Evolutionary conservation across 2,329 filamentous ascomycete genomes (phyloP), one percentile per base, ranked within the genome.

Genomic region (Fusarium illudens): DNA sequence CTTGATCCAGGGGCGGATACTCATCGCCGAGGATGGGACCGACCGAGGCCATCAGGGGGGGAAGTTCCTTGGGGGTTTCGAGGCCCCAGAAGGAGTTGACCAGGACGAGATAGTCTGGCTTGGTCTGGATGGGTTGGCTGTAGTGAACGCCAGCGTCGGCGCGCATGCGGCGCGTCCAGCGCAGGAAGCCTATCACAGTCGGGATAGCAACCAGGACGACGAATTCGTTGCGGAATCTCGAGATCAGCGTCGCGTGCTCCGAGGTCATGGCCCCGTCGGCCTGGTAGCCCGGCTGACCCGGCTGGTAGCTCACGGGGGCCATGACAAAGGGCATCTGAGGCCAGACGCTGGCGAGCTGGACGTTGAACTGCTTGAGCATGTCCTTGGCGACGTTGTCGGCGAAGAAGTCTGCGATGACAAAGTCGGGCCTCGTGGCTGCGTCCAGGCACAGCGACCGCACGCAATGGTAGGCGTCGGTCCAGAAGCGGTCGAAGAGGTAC

Each of bases 1-100:
- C 57, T 1, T 61, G 53, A 4, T 77, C 74, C 4, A 83, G 65
- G 0, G 74, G 68, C 4, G 75, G 70, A 46, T 76, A 81, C 13
- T 71, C 63, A 30, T 80, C 78, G 1, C 73, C 63, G 6, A 83
- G 70, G 2, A 83, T 75, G 2, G 82, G 82, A 1, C 81, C 82
- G 3, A 83, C 76, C 2, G 78, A 61, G 3, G 75, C 72, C 22
- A 78, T 75, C 1, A 79, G 68, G 2, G 81, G 81, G 2, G 81
- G 81, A 3, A 83, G 59, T 57, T 83, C 80, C 20, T 78, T 78
- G 0, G 81, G 78, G 2, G 76, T 72, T 52, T 84, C 82, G 8
- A 83, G 71, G 0, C 81, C 81, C 58, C 77, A 81, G 62, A 83
- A 83, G 0, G 80, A 81, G 54, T 83, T 83, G 22, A 83, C 77